phyloP scores from a whole-genome alignment of 129 eudicot genomes.

The Rutidosis leptorrhynchoides region DNA sequence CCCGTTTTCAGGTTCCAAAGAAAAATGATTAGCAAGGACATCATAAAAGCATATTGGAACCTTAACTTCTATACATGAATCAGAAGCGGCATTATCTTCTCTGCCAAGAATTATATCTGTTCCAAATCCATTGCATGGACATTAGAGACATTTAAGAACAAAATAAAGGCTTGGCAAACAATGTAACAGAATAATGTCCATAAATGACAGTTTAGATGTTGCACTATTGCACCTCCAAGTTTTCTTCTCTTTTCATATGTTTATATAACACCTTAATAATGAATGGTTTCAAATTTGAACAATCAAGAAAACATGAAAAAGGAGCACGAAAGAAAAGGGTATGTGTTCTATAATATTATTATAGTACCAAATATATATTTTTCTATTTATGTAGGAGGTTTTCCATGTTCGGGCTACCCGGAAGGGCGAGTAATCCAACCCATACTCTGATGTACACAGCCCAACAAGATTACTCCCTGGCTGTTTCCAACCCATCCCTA shows the following conservation, averaged over 20 bases:
- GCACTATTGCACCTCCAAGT: too few relatives aligned
- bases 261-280: neutral
- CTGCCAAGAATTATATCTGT: slow-evolving; percentile 77
- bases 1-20: slow-evolving; percentile 58
- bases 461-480: too few relatives aligned
- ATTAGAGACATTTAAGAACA: slow-evolving; percentile 14
- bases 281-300: neutral
- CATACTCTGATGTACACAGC: too few relatives aligned
- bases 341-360: neutral
- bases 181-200: neutral
- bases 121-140: slow-evolving; percentile 27
- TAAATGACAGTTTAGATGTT: slow-evolving; percentile 8
- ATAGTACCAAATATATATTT: neutral
- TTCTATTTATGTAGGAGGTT: too few relatives aligned
- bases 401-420: too few relatives aligned
- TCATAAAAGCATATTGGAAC: slow-evolving; percentile 77
- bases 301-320: neutral
- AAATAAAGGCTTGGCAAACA: neutral
- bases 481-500: too few relatives aligned
- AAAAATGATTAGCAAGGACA: slow-evolving; percentile 87
- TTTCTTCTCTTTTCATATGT: neutral
- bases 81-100: slow-evolving; percentile 53
- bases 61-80: slow-evolving; percentile 36
- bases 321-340: neutral
- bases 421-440: too few relatives aligned